A percentile compares a stretch with the other conserved stretches of the same genome.
phyloP scores from a whole-genome alignment of 805 yeast species.

The Tetrapisispora taiwanensis region DNA sequence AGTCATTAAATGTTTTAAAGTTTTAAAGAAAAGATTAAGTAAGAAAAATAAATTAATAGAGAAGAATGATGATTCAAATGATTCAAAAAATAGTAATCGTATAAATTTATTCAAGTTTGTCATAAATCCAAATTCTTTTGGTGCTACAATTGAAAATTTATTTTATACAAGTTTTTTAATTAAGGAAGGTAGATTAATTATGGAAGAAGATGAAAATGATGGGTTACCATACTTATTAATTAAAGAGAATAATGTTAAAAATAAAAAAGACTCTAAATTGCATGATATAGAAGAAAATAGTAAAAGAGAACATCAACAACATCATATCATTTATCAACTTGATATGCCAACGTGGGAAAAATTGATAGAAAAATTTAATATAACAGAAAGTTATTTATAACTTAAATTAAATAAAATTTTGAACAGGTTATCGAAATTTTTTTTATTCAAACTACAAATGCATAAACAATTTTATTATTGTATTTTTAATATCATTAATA shows the following conservation, averaged over 20 bases:
- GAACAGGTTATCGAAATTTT: background rate
- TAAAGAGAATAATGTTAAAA: slow-evolving; percentile 23
- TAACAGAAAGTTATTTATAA: slow-evolving; percentile 30
- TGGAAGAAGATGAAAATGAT: slow-evolving; percentile 41
- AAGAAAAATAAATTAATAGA: background rate
- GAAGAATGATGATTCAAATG: background rate
- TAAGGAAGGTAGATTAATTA: slow-evolving; percentile 53
- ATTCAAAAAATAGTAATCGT: slow-evolving; percentile 23
- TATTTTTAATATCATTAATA: too few species aligned
- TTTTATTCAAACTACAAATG: too few species aligned
- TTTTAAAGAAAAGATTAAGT: slow-evolving; percentile 17
- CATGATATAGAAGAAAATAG: slow-evolving; percentile 18
- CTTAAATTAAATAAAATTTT: background rate
- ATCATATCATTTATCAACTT: slow-evolving; percentile 65
- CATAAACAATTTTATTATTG: too few species aligned
- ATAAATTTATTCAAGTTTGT: slow-evolving; percentile 57
- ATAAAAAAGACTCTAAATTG: slow-evolving; percentile 5
- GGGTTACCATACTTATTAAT: slow-evolving; percentile 35
- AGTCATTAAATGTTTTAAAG: slow-evolving; percentile 44
- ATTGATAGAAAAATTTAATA: slow-evolving; percentile 43
- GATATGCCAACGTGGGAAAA: slow-evolving; percentile 58
- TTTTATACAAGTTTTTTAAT: slow-evolving; percentile 75
- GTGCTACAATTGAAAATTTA: slow-evolving; percentile 74
- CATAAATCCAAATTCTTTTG: slow-evolving; percentile 65
- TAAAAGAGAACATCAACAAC: slow-evolving; percentile 26